These are phyloP conservation scores for Jatropha curcas DNA, from an alignment of 345 rosid species.

Conservation along the genomic window DNA sequence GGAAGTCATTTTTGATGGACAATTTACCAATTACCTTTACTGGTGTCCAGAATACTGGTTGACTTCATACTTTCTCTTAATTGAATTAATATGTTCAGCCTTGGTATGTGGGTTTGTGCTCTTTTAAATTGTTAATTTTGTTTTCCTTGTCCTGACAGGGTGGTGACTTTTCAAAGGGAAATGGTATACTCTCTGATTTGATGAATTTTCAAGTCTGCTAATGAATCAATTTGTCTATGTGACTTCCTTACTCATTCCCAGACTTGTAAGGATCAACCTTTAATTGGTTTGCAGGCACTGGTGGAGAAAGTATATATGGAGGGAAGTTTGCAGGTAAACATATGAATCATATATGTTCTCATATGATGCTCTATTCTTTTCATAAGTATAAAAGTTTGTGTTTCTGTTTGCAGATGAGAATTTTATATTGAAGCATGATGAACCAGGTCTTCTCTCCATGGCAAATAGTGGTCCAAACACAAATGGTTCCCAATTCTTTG, in stretches of 20 bases:
- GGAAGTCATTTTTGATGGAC: neutral
- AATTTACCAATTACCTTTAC: neutral
- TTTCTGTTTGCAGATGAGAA: conserved; percentile 74
- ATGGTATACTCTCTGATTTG: conserved; percentile 62
- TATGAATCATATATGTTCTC: conserved; percentile 6
- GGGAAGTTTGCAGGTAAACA: conserved; percentile 86
- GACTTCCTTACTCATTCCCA: conserved; percentile 45
- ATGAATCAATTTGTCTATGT: conserved; percentile 36
- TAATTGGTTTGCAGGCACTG: conserved; percentile 95
- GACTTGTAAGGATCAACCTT: conserved; percentile 53
- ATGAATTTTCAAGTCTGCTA: conserved; percentile 16
- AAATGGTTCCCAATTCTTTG: conserved; percentile 94
- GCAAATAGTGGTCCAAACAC: conserved; percentile 93
- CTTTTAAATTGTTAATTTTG: conserved; percentile 3
- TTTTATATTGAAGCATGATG: conserved; percentile 73
- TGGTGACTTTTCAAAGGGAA: conserved; percentile 78
- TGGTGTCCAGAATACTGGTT: neutral
- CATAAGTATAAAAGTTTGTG: conserved; percentile 3
- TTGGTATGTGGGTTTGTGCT: too few species aligned
- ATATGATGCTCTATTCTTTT: conserved; percentile 6
- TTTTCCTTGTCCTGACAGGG: conserved; percentile 55
- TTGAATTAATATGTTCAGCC: too few species aligned
- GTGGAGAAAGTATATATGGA: conserved; percentile 98
- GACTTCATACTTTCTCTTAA: neutral
- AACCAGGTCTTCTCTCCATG: conserved; percentile 90